Percentiles rank a stretch among this genome's conserved stretches.
Evolutionary conservation across 169 alveolate genomes (phyloP).

Genomic region (Plasmodium malariae): DNA sequence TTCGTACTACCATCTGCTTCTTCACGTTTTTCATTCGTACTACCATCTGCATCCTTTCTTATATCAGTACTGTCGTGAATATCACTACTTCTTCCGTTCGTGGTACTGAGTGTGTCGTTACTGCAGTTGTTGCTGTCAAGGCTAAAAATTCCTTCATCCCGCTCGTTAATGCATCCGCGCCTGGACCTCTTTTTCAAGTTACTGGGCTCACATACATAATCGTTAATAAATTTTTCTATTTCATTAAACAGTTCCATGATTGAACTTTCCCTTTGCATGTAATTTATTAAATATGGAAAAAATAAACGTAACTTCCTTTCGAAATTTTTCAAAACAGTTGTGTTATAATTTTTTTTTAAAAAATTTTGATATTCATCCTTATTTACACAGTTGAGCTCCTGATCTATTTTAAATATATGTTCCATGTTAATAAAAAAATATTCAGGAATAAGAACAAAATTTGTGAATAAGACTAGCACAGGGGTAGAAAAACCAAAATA

Average conservation of each 20-base stretch:
- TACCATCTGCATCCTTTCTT: background rate
- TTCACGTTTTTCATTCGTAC: background rate
- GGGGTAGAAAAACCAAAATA: conserved; percentile 59
- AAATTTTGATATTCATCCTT: conserved; percentile 12
- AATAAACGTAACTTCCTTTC: conserved; percentile 18
- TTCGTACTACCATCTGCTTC: background rate
- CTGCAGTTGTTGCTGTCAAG: no score
- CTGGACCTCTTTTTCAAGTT: background rate
- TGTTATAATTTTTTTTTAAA: background rate
- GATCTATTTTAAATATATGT: conserved; percentile 14
- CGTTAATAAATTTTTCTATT: conserved; percentile 35
- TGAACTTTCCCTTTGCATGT: conserved; percentile 36
- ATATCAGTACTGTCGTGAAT: background rate
- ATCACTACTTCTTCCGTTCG: no score
- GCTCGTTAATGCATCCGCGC: no score
- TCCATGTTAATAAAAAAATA: conserved; percentile 20
- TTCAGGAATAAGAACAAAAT: conserved; percentile 39
- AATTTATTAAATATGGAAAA: conserved; percentile 48
- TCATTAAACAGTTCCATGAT: conserved; percentile 12
- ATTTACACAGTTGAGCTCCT: conserved; percentile 4
- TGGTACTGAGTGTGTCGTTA: no score
- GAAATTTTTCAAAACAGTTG: background rate
- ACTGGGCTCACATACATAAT: background rate
- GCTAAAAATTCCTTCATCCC: no score
- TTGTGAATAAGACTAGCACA: conserved; percentile 30